phyloP scores from a whole-genome alignment of 2,329 filamentous ascomycete species.

The Pseudogymnoascus pannorum region DNA sequence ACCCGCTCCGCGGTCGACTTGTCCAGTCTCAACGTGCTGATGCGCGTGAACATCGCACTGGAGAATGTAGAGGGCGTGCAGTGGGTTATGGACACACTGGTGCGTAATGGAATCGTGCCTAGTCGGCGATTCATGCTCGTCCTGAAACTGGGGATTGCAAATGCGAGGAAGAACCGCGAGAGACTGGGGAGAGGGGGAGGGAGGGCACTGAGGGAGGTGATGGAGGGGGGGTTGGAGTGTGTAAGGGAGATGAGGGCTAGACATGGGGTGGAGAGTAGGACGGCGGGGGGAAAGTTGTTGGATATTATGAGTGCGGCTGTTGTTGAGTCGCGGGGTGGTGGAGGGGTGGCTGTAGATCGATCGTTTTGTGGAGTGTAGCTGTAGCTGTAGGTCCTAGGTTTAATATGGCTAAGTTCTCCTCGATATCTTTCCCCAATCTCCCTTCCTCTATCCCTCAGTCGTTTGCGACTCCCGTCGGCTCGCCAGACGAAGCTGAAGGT shows the following conservation, averaged over 20 bases:
- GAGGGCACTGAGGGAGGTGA: neutral
- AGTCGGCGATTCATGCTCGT: constrained; percentile 18
- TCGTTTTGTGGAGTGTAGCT: no score
- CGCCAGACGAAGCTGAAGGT: constrained; percentile 9
- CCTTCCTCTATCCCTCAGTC: no score
- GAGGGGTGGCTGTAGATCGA: no score
- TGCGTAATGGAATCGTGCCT: constrained; percentile 20
- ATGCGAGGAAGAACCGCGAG: neutral
- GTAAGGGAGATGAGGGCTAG: constrained; percentile 15
- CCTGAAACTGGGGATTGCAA: constrained; percentile 13
- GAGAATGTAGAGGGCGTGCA: constrained; percentile 20
- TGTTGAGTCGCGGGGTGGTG: neutral
- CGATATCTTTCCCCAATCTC: no score
- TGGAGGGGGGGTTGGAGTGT: constrained; percentile 9
- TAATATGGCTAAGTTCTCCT: no score
- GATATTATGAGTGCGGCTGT: constrained; percentile 17
- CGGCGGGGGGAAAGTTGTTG: constrained; percentile 18
- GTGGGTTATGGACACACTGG: constrained; percentile 22
- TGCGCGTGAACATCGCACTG: constrained; percentile 23
- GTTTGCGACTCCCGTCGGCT: constrained; percentile 10
- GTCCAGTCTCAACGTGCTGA: constrained; percentile 22
- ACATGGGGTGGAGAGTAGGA: constrained; percentile 7
- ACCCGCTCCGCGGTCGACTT: constrained; percentile 16
- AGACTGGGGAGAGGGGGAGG: constrained; percentile 10
- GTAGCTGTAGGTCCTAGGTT: no score